phyloP scores from a whole-genome alignment of 179 eudicot genomes.

The Actinidia arguta region DNA sequence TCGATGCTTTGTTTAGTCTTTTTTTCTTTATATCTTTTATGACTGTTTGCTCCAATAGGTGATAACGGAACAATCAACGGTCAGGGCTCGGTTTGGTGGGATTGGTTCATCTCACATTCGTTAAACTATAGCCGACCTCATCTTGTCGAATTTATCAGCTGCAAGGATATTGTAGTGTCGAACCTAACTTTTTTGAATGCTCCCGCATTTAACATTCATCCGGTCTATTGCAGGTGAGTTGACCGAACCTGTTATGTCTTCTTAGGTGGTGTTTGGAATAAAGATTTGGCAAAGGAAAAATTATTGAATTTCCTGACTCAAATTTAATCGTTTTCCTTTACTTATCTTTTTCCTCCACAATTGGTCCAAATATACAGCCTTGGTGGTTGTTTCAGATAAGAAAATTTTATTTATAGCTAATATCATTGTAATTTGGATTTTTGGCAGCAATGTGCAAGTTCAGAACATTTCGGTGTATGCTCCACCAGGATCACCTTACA shows the following conservation, averaged over 20 bases:
- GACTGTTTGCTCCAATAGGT: slow-evolving; percentile 42
- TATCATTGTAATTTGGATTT: neutral
- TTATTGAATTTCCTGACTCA: too few relatives aligned
- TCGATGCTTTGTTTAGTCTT: neutral
- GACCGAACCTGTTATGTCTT: neutral
- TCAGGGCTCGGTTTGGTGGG: slow-evolving; percentile 92
- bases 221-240: slow-evolving; percentile 71
- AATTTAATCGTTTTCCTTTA: too few relatives aligned
- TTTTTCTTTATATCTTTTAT: neutral
- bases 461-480: slow-evolving; percentile 73
- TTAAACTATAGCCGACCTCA: slow-evolving; percentile 82
- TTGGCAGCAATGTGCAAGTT: slow-evolving; percentile 69
- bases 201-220: slow-evolving; percentile 71
- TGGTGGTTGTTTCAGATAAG: too few relatives aligned
- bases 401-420: neutral
- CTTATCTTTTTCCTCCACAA: too few relatives aligned
- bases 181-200: slow-evolving; percentile 70
- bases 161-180: slow-evolving; percentile 56
- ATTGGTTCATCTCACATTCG: slow-evolving; percentile 45
- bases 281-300: neutral
- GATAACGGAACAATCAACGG: slow-evolving; percentile 89
- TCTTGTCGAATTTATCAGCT: slow-evolving; percentile 65
- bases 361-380: too few relatives aligned
- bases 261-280: neutral
- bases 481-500: slow-evolving; percentile 72